Base-by-base conservation (phyloP, 2,329 filamentous ascomycete genomes). In the Cercospora citrullina region DNA sequence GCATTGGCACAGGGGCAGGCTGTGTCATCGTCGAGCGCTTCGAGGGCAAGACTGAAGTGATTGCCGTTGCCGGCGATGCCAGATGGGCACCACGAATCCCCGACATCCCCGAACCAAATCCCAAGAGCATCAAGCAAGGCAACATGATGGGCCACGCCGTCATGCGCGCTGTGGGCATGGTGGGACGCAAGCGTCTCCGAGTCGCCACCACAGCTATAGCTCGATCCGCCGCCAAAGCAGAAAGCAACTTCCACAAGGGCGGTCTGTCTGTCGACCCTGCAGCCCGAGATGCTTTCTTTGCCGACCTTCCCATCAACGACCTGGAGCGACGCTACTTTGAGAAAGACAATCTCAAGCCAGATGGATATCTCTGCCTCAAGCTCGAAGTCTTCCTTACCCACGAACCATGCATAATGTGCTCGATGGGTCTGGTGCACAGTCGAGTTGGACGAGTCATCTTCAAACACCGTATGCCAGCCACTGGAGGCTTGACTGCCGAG, bases 371-470 rank as follows among this genome's bases (percentile, higher is more conserved):
- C 21, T 98, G 94, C 81, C 93, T 96, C 72, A 92, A 93, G 64
- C 86, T 99, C 31, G 94, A 98, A 79, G 87, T 99, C 66, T 98
- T 97, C 81, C 85, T 96, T 69, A 97, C 94, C 2, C 94, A 98
- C 77, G 95, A 99, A 81, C 95, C 95, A 5, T 99, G 95, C 78
- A 87, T 96, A 68, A 96, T 96, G 87, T 99, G 95, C 81, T 93
- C 91, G 39, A 98, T 98, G 95, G 95, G 92, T 1, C 91, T 98
- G 73, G 85, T 98, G 23, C 94, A 98, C 78, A 97, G 94, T 8
- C 88, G 95, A 61, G 97, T 99, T 85, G 90, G 92, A 55, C 89
- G 91, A 63, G 91, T 94, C 62, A 86, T 96, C 45, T 96, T 97
- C 80, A 88, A 87, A 71, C 85, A 89, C 70, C 87, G 91, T 65